Base-by-base conservation (phyloP, 2,329 filamentous ascomycete genomes). In the Mollisiaceae sp. region DNA sequence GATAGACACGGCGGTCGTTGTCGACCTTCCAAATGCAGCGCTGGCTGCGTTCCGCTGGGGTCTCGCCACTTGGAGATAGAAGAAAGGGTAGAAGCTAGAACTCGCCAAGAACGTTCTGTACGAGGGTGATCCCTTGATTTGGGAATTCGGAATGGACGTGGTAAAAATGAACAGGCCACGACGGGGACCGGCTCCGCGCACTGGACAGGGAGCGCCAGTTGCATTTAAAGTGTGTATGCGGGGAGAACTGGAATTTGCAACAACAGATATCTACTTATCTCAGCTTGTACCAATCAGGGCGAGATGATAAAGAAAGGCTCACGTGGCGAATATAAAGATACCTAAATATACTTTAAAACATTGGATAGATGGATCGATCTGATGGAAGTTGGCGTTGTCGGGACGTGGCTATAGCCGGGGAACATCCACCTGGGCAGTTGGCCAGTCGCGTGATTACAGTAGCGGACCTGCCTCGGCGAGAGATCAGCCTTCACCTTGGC, bases 251-350 rank as follows among this genome's bases (percentile, higher is more conserved):
- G 6, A 6, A 32, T 3, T 32, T 32, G 27, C 27, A 32, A 32
- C 27, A 32, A 3, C 27, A 24, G 24, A 20, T 8, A 52, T 8
- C 47, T 52, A 20, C 47, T 22, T 52, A 52, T 52, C 47, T 52
- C 12, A 27, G 24, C 22, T 9, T 47, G 43, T 2, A 8, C 50
- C 50, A 54, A 54, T 54, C 6, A 18, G 24, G 32, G 11, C 32
- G 50, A 6, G 15, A n/a, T 24, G 50, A 54, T 54, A 54, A n/a
- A 32, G 50, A 18, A 54, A 32, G 50, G 3, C 50, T 35, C 27
- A n/a, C 27, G 50, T 54, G 50, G 50, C 24, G 24, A 54, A 35
- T 54, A 54, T 27, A 54, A 32, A 54, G 50, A 54, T 6, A 32
- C 27, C 27, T 54, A 35, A 54, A 54, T 35, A 54, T 54, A 54